Evolutionary conservation across 2,329 filamentous ascomycete genomes (phyloP), one percentile per base, ranked within the genome.

Genomic region (Eutypa lata): DNA sequence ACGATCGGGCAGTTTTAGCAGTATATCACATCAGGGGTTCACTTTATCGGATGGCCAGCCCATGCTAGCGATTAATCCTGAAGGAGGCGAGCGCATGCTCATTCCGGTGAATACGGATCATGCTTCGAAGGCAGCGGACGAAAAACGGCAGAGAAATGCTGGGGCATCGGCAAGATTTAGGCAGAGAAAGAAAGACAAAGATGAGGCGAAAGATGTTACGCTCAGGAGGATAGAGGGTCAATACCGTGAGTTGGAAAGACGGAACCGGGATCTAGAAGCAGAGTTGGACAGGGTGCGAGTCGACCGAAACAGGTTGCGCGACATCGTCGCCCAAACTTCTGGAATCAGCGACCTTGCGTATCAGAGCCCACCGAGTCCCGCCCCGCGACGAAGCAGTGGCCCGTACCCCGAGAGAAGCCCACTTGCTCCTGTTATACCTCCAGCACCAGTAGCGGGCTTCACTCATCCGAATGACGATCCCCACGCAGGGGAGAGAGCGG

Each of bases 141-240:
- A 95, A 69, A 96, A 94, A 72, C 80, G 91, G 52, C 87, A 88
- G 68, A 83, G 90, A 49, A 96, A 96, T 65, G 91, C 91, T 40
- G 89, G 89, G 47, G 91, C 91, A 6, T 95, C 90, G 52, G 90
- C 90, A 47, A 81, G 91, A 54, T 94, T 95, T 59, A 82, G 91
- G 51, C 84, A 86, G 65, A 82, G 91, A 54, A 86, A 91, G 65
- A 95, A 95, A 72, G 89, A 91, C 64, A 87, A 88, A 68, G 89
- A 93, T 67, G 83, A 82, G 61, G 87, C 91, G 67, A 87, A 87
- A 53, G 82, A 83, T 16, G 78, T 80, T 51, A 86, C 82, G 48
- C 85, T 93, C 57, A 78, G 88, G 48, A 82, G 85, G 59, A 75
- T 93, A 50, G 86, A 90, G 65, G 77, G 81, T 49, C 81, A 87